Evolutionary conservation across 2,329 filamentous ascomycete species (phyloP).

Genomic region (Cadophora malorum): DNA sequence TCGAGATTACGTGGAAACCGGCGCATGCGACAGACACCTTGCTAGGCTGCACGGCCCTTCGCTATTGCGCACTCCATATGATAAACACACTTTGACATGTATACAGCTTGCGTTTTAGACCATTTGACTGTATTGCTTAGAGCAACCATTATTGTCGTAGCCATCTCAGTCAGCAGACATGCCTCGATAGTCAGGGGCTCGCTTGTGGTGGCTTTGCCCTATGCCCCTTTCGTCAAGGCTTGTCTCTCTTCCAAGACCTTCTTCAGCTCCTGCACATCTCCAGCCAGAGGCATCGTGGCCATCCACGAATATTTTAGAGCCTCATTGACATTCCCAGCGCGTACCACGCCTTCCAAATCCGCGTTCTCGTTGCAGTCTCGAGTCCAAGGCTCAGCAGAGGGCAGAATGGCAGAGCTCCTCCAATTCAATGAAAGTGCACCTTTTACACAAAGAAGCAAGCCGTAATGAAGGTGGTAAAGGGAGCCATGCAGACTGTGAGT

Average conservation of each 20-base stretch:
- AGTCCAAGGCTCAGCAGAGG: neutral
- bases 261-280: constrained; percentile 10
- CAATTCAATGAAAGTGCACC: neutral
- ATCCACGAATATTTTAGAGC: constrained; percentile 4
- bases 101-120: too few species aligned
- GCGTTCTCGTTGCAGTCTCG: neutral
- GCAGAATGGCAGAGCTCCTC: neutral
- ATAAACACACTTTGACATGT: too few species aligned
- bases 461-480: neutral
- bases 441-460: too few species aligned
- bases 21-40: too few species aligned
- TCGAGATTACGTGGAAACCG: too few species aligned
- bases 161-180: neutral
- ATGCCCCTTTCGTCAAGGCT: neutral
- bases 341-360: neutral
- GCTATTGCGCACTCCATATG: too few species aligned
- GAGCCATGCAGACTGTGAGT: neutral
- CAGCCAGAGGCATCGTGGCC: neutral
- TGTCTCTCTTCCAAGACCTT: neutral
- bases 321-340: constrained; percentile 6
- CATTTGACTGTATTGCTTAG: too few species aligned
- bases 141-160: neutral
- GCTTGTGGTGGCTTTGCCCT: neutral
- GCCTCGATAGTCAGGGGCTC: neutral
- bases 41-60: too few species aligned